Base-by-base conservation (phyloP, 2,329 filamentous ascomycete genomes). In the Aspergillus bombycis region DNA sequence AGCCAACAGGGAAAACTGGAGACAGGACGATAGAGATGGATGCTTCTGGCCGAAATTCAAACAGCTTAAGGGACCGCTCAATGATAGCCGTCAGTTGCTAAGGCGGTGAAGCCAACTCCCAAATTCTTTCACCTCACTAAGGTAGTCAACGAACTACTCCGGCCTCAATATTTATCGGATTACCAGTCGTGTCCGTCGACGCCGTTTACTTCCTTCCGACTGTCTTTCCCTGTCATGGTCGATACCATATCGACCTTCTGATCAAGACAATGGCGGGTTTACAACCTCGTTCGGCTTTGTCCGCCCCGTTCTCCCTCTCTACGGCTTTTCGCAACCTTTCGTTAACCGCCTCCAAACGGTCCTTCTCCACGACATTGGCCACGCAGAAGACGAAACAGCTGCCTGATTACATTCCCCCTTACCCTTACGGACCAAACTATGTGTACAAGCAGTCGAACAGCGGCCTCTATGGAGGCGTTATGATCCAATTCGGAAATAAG, bases 401-500 rank as follows among this genome's bases (percentile, higher is more conserved):
- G 56, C 77, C 78, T 36, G 72, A 73, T 11, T 68, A 74, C 43
- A 78, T 81, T 63, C 81, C 81, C 52, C 74, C 80, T 41, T 84
- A 84, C 64, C 82, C 82, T 12, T 81, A 82, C 68, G 79, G 79
- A 54, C 77, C 79, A 21, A 77, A 77, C 57, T 73, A 74, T 53
- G 70, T 73, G 64, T 84, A 77, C 71, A 81, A 81, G 63, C 81
- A 82, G 72, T 77, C 80, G 21, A 79, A 83, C 67, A 75, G 74
- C 28, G 82, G 82, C 69, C 77, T 84, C 30, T 84, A 83, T 65
- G 81, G 80, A 32, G 80, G 80, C 38, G 67, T 76, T 23, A 77
- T 72, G 45, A 79, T 83, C 65, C 80, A 79, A 65, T 82, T 81
- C 68, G 82, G 82, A 62, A 83, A 83, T 77, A 83, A 82, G 66